A percentile compares a stretch with the other conserved stretches of the same genome.
Evolutionary conservation across 805 yeast genomes (phyloP).

Genomic region (Monosporozyma yasuniensis): DNA sequence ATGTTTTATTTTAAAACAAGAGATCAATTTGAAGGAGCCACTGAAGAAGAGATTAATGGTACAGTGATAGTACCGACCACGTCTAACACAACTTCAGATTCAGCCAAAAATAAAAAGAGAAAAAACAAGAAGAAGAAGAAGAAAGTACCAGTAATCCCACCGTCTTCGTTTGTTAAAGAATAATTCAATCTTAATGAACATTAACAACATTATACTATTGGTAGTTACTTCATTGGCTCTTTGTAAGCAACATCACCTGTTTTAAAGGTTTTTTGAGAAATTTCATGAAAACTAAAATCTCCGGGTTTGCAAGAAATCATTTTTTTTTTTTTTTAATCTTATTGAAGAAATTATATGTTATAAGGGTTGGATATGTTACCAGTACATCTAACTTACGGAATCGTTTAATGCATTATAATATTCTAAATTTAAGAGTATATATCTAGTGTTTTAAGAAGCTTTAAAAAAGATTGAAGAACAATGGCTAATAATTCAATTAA

Average conservation of each 20-base stretch:
- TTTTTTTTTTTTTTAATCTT: neutral
- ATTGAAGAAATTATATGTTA: neutral
- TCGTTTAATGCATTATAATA: too few relatives aligned
- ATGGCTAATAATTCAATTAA: conserved; percentile 71
- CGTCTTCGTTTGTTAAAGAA: neutral
- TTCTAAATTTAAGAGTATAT: neutral
- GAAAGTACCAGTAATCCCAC: neutral
- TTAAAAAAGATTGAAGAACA: neutral
- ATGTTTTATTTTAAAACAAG: conserved; percentile 74
- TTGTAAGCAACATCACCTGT: neutral
- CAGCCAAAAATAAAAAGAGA: conserved; percentile 4
- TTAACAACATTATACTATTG: neutral
- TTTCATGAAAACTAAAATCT: too few relatives aligned
- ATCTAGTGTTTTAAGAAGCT: too few relatives aligned
- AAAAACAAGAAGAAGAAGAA: conserved; percentile 9
- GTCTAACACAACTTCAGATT: neutral
- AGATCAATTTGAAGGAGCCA: conserved; percentile 61
- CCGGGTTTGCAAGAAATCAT: too few relatives aligned
- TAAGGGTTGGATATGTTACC: too few relatives aligned
- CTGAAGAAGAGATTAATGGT: conserved; percentile 68
- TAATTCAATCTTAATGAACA: neutral
- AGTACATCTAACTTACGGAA: too few relatives aligned
- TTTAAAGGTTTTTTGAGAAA: neutral
- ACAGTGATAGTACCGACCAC: conserved; percentile 38
- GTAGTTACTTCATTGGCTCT: neutral